Base-by-base conservation (phyloP, 345 rosid species). In the Ceriops tagal region DNA sequence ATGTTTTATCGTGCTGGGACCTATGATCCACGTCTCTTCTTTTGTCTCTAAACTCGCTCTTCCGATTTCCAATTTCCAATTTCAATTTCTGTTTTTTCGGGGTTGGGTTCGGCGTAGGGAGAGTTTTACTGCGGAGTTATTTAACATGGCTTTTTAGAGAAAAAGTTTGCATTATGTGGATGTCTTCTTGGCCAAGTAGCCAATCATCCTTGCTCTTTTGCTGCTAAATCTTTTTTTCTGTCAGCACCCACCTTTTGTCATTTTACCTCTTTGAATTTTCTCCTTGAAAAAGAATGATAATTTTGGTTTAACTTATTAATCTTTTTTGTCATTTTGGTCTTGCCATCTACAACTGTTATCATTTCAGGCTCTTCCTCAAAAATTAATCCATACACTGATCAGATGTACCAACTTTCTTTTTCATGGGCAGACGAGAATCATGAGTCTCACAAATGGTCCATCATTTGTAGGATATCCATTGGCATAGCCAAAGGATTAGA, bases 401-500 rank as follows among this genome's bases (percentile, higher is more conserved):
- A 43, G 26, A 31, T 35, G 46, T 28, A 15, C 64, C 34, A 21
- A 28, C 24, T 13, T 47, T 66, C 71, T 73, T 68, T 62, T 43
- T 53, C 31, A 57, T 76, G 74, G 35, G 67, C 83, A 89, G 97
- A 84, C 78, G 88, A 86, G 61, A 83, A 70, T 61, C 79, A 70
- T 6, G 95, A 87, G 61, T 78, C 83, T 39, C 80, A 64, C 57
- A 84, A 80, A 74, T 89, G 96, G 97, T 69, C 64, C 34, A 68
- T 81, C 75, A 81, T 93, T 52, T 65, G 78, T 46, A 76, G 75
- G 56, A 89, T 91, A 66, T 83, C 91, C 5, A 62, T 73, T 37
- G 93, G 88, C 58, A 79, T 91, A 78, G 84, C 91, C 51, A 84
- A 62, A 78, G 98, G 90, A 47, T 70, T 93, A 74, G 87, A 88